These are phyloP conservation scores for Phytopythium ostracodes DNA, from an alignment of 352 stramenopile species.

Conservation along the genomic window DNA sequence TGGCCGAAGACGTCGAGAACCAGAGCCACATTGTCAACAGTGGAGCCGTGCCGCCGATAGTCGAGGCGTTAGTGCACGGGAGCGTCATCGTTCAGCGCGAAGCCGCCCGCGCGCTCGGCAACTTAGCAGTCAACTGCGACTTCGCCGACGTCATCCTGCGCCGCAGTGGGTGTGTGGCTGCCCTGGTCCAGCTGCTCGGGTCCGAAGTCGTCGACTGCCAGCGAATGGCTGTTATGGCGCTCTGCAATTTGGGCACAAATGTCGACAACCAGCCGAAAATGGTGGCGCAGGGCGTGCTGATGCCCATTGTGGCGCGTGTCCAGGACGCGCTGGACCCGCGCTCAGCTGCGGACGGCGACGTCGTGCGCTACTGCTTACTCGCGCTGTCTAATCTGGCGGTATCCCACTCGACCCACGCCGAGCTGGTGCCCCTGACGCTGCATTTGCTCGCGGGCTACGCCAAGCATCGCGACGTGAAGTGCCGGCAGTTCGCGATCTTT, in stretches of 20 bases:
- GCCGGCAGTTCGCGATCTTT: conserved; percentile 95
- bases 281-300: conserved; percentile 82
- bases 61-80: conserved; percentile 74
- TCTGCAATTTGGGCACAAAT: conserved; percentile 95
- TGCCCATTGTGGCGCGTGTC: conserved; percentile 86
- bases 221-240: conserved; percentile 94
- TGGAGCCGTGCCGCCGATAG: conserved; percentile 84
- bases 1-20: conserved; percentile 93
- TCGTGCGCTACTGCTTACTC: conserved; percentile 93
- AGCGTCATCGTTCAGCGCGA: conserved; percentile 89
- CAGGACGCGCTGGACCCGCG: conserved; percentile 91
- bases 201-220: conserved; percentile 91
- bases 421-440: conserved; percentile 76
- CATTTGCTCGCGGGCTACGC: conserved; percentile 90
- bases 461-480: conserved; percentile 95
- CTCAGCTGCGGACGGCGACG: conserved; percentile 91
- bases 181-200: conserved; percentile 85
- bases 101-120: conserved; percentile 90
- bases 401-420: conserved; percentile 72
- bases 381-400: conserved; percentile 93
- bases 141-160: conserved; percentile 90
- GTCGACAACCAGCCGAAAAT: conserved; percentile 93
- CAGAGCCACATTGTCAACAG: conserved; percentile 88
- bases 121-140: conserved; percentile 94
- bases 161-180: conserved; percentile 74